Evolutionary conservation across 2,329 filamentous ascomycete genomes (phyloP).

Genomic region (Fusarium agapanthi): DNA sequence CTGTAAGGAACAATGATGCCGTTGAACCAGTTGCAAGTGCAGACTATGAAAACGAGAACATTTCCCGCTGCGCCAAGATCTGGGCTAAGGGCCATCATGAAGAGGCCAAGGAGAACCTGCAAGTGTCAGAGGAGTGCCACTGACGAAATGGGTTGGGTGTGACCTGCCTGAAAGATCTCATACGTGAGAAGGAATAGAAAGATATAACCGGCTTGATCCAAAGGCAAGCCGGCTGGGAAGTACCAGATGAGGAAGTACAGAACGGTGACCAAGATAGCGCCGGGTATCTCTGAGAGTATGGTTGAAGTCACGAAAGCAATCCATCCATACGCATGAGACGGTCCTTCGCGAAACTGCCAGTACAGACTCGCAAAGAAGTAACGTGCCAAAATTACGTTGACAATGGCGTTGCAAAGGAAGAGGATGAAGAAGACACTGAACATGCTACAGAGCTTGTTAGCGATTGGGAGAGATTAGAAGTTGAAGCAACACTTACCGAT

Average conservation of each 20-base stretch:
- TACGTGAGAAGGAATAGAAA: background rate
- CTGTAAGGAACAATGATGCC: background rate
- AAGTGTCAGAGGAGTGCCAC: background rate
- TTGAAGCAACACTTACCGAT: background rate
- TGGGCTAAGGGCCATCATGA: background rate
- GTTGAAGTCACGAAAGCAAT: background rate
- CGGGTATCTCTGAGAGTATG: background rate
- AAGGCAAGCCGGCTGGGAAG: background rate
- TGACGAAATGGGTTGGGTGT: fast-evolving
- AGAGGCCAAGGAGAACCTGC: background rate
- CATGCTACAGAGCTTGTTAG: background rate
- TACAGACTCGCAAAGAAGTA: background rate
- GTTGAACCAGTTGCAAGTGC: background rate
- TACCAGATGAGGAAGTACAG: background rate
- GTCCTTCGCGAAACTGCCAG: background rate
- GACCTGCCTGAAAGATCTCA: background rate
- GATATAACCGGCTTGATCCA: background rate
- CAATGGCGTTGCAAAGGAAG: background rate
- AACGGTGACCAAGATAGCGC: background rate
- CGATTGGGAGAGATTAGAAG: no score
- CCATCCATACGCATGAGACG: background rate
- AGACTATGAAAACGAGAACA: background rate
- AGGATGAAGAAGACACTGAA: background rate
- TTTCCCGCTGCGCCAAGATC: background rate
- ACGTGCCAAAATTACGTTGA: background rate